These are phyloP conservation scores for Gnomoniopsis sp. DNA, from an alignment of 2,329 filamentous ascomycete species.

Conservation along the genomic window DNA sequence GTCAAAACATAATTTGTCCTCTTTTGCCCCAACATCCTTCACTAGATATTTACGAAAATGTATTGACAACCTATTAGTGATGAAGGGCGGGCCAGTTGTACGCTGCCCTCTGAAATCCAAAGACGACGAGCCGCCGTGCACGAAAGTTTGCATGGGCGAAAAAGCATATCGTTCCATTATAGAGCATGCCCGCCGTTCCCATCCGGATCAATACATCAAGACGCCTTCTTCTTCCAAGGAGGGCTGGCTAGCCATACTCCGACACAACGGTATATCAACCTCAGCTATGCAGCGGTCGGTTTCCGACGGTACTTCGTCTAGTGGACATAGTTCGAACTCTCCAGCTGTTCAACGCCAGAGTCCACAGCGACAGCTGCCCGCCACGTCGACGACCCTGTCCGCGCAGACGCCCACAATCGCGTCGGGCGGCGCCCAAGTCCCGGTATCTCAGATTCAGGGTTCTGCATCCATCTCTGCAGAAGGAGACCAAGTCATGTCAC, in stretches of 20 bases:
- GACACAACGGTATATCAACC: slow-evolving; percentile 30
- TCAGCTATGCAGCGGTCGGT: neutral
- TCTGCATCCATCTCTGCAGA: neutral
- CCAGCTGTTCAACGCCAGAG: neutral
- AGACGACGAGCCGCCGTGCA: slow-evolving; percentile 7
- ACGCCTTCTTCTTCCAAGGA: slow-evolving; percentile 98
- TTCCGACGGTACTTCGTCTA: neutral
- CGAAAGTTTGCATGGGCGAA: slow-evolving; percentile 13
- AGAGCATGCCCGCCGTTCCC: slow-evolving; percentile 95
- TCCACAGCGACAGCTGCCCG: neutral
- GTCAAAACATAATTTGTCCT: neutral
- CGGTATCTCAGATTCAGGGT: neutral
- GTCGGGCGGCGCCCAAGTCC: neutral
- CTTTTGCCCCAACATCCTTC: too few species aligned
- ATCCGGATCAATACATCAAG: slow-evolving; percentile 94
- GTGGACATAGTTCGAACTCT: neutral
- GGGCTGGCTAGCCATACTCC: slow-evolving; percentile 80
- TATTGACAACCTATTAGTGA: neutral
- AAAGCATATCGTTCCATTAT: slow-evolving; percentile 87
- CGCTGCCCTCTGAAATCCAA: slow-evolving; percentile 5
- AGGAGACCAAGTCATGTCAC: neutral
- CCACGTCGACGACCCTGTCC: neutral
- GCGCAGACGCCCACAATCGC: neutral
- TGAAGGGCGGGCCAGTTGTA: neutral
- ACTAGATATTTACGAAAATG: neutral